Percentiles rank a stretch among this genome's conserved stretches.
Conservation (phyloP, 129 eudicot genomes). For the Tagetes patula region DNA sequence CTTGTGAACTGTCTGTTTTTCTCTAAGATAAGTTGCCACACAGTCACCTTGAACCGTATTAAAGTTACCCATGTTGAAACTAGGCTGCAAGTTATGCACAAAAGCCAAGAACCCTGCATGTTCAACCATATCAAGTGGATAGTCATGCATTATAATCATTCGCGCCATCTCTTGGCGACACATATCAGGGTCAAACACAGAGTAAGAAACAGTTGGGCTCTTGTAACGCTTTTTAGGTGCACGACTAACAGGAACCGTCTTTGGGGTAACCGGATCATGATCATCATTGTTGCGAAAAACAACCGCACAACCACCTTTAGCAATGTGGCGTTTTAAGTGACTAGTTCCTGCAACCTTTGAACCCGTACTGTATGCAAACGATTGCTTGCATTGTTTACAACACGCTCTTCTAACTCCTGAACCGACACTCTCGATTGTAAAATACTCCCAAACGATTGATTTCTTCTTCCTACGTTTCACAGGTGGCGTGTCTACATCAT, state of each 20-base stretch:
- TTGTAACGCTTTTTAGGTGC: slow-evolving; percentile 71
- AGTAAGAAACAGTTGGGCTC: slow-evolving; percentile 47
- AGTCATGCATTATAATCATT: slow-evolving; percentile 90
- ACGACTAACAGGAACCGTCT: slow-evolving; percentile 25
- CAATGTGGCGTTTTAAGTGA: slow-evolving; percentile 93
- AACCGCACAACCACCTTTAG: slow-evolving; percentile 81
- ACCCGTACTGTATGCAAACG: slow-evolving; percentile 90
- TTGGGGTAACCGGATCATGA: slow-evolving; percentile 48
- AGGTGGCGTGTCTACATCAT: slow-evolving; percentile 37
- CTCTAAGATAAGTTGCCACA: slow-evolving; percentile 69
- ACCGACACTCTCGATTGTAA: slow-evolving; percentile 69
- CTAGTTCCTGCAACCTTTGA: slow-evolving; percentile 89
- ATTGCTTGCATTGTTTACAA: slow-evolving; percentile 79
- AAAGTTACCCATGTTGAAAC: slow-evolving; percentile 77
- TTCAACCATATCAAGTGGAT: slow-evolving; percentile 92
- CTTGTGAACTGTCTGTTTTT: slow-evolving; percentile 61
- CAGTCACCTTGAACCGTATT: slow-evolving; percentile 82
- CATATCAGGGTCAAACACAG: slow-evolving; percentile 62
- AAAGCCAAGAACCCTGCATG: slow-evolving; percentile 78
- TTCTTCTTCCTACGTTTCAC: slow-evolving; percentile 69
- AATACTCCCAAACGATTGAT: slow-evolving; percentile 89
- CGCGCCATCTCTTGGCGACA: slow-evolving; percentile 79
- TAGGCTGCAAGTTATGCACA: slow-evolving; percentile 81
- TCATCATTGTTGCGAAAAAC: slow-evolving; percentile 58
- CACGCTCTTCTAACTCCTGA: slow-evolving; percentile 68